These are phyloP conservation scores for Leucocoprinus birnbaumii DNA, from an alignment of 768 basidiomycete species.

Conservation along the genomic window DNA sequence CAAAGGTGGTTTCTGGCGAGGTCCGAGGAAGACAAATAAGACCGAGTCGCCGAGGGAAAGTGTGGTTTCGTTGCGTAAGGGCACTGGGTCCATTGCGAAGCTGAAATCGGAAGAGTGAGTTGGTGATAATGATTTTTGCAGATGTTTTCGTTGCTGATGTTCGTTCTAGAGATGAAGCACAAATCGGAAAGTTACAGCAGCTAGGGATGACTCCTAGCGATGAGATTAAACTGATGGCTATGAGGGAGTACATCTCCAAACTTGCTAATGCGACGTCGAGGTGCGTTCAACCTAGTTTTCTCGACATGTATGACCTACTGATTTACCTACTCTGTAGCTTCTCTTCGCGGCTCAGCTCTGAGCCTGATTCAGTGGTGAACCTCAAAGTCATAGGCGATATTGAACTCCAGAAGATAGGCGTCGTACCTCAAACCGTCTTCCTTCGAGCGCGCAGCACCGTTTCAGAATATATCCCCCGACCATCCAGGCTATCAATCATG, in stretches of 20 bases:
- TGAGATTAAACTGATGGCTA: slow-evolving; percentile 81
- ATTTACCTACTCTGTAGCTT: slow-evolving; percentile 44
- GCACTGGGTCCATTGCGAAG: slow-evolving; percentile 37
- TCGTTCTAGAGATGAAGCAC: slow-evolving; percentile 65
- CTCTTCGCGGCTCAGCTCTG: slow-evolving; percentile 57
- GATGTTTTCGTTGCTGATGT: neutral
- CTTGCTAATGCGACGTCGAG: slow-evolving; percentile 77
- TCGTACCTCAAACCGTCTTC: slow-evolving; percentile 91
- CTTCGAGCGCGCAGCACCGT: slow-evolving; percentile 53
- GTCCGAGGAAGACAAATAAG: slow-evolving; percentile 45
- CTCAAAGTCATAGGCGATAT: slow-evolving; percentile 65
- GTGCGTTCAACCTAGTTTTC: too few relatives aligned
- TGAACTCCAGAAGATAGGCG: slow-evolving; percentile 83
- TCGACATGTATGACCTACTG: too few relatives aligned
- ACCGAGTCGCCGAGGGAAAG: slow-evolving; percentile 71
- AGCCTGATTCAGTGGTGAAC: slow-evolving; percentile 60
- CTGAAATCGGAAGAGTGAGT: slow-evolving; percentile 76
- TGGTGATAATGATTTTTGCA: too few relatives aligned
- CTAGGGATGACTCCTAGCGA: slow-evolving; percentile 82
- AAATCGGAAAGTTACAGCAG: slow-evolving; percentile 78
- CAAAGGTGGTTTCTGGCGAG: slow-evolving; percentile 77
- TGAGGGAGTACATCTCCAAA: slow-evolving; percentile 87
- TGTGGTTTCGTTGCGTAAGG: slow-evolving; percentile 61
- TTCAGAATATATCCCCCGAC: slow-evolving; percentile 23
- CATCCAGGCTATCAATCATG: slow-evolving; percentile 36